Percentiles rank a stretch among this genome's conserved stretches.
phyloP scores from a whole-genome alignment of 2,329 filamentous ascomycete species.

The Pseudocercospora ulei region DNA sequence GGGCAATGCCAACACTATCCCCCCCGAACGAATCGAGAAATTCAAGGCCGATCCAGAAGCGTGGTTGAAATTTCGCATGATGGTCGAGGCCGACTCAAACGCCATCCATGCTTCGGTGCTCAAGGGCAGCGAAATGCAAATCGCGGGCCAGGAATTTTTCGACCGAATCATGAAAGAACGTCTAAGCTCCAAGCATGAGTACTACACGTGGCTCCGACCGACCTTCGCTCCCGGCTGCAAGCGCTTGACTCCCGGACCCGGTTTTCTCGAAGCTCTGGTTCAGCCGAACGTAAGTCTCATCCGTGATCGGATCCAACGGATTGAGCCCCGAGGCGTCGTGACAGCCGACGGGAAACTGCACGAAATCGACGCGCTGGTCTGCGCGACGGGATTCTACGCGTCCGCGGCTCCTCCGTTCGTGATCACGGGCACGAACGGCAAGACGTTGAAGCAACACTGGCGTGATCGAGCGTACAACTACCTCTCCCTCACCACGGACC shows the following conservation, averaged over 20 bases:
- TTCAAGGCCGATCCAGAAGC: too few relatives aligned
- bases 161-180: background rate
- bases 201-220: conserved; percentile 5
- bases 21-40: too few relatives aligned
- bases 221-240: conserved; percentile 33
- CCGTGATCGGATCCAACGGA: conserved; percentile 25
- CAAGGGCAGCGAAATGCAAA: background rate
- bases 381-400: conserved; percentile 51
- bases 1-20: too few relatives aligned
- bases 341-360: conserved; percentile 27
- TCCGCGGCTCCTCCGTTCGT: conserved; percentile 17
- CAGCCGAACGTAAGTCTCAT: conserved; percentile 29
- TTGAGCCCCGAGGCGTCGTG: conserved; percentile 28
- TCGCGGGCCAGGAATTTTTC: background rate
- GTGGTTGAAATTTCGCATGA: too few relatives aligned
- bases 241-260: conserved; percentile 36
- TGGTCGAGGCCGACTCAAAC: background rate
- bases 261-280: conserved; percentile 37
- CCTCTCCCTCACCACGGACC: conserved; percentile 12
- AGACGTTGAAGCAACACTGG: conserved; percentile 21
- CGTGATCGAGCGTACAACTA: conserved; percentile 12
- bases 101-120: background rate
- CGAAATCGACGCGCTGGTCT: conserved; percentile 45
- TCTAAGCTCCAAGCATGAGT: background rate
- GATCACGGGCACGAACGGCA: conserved; percentile 6